Conservation (phyloP, 148 eudicot species). For the Pharnaceum exiguum region DNA sequence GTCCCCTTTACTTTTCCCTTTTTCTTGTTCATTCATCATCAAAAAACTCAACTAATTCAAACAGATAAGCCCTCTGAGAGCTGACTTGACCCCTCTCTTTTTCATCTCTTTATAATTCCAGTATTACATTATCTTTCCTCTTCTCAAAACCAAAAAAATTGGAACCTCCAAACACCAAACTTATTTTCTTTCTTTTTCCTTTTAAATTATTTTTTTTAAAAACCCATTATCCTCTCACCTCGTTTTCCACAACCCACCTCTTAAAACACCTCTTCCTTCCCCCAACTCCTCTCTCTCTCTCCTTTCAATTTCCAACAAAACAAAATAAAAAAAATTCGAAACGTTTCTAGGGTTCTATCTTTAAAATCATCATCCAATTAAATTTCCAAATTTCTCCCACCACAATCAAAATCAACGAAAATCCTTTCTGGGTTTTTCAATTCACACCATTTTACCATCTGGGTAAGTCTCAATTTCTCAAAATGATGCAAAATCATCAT, state of each 20-base stretch:
- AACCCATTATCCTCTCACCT: constrained; percentile 19
- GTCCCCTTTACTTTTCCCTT: background rate
- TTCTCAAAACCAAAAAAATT: too few species aligned
- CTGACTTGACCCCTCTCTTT: too few species aligned
- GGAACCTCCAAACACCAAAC: too few species aligned
- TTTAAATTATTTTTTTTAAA: background rate
- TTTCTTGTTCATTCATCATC: background rate
- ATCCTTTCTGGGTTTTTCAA: constrained; percentile 10
- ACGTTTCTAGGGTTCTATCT: too few species aligned
- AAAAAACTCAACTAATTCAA: background rate
- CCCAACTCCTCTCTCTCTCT: background rate
- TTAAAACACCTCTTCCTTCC: too few species aligned
- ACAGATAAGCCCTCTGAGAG: background rate
- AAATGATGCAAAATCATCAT: constrained; percentile 44
- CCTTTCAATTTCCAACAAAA: too few species aligned
- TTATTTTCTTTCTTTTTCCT: background rate
- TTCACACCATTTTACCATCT: too few species aligned
- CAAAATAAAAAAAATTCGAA: too few species aligned
- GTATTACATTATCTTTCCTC: too few species aligned
- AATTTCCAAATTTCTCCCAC: background rate
- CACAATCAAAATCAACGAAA: background rate
- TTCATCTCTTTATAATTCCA: too few species aligned
- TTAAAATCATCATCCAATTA: too few species aligned
- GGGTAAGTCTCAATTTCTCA: background rate
- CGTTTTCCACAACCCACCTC: constrained; percentile 1